Percentiles rank a stretch among this genome's conserved stretches.
Conservation (phyloP, 2,329 filamentous ascomycete species). For the Hirsutella rhossiliensis region DNA sequence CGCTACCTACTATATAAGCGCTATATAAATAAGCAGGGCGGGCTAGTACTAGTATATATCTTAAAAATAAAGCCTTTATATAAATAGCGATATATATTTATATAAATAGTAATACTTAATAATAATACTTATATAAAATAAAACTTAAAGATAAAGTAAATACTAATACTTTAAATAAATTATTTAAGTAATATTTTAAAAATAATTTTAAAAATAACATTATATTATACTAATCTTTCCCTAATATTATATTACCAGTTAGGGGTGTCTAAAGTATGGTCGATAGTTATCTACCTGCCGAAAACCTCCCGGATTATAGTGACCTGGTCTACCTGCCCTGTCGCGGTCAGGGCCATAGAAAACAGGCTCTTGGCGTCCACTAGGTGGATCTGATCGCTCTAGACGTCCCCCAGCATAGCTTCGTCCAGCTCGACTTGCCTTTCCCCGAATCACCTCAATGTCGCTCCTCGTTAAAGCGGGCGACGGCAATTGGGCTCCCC, state of each 20-base stretch:
- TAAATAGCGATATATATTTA: no score
- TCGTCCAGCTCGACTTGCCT: constrained; percentile 39
- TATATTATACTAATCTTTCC: no score
- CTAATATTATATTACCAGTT: no score
- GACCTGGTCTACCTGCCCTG: background rate
- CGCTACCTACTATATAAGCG: background rate
- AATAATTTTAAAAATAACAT: background rate
- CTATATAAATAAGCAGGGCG: no score
- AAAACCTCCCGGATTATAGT: background rate
- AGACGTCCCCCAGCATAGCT: constrained; percentile 14
- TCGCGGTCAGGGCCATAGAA: constrained; percentile 12
- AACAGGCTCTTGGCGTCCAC: constrained; percentile 12
- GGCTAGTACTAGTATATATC: no score
- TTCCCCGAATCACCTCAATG: constrained; percentile 58
- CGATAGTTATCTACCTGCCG: background rate
- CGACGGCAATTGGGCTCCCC: constrained; percentile 62
- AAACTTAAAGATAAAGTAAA: no score
- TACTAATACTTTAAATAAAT: background rate
- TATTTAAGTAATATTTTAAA: background rate
- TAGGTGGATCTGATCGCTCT: constrained; percentile 8
- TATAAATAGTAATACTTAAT: no score
- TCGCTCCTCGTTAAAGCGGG: constrained; percentile 66
- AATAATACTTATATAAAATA: no score
- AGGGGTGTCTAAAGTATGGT: no score
- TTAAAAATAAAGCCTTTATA: no score